A percentile compares a stretch with the other conserved stretches of the same genome.
Conservation (phyloP, 2,329 filamentous ascomycete genomes). For the Sarocladiaceae sp. region DNA sequence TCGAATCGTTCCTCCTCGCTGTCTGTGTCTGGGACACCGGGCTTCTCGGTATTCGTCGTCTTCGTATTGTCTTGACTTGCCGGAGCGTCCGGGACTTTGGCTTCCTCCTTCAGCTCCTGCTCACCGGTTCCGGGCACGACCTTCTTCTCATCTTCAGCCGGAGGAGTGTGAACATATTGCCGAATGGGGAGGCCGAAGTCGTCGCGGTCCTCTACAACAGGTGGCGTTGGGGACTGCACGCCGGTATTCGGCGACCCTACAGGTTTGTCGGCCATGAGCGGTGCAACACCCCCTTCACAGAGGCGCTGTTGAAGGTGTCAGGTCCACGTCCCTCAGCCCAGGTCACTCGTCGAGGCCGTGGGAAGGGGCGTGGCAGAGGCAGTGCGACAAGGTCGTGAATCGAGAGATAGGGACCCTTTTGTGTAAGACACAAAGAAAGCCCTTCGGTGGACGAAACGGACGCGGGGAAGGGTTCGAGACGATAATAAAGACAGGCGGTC, state of each 20-base stretch:
- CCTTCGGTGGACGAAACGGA: conserved; percentile 1
- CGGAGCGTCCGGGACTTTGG: background rate
- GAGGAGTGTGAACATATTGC: conserved; percentile 37
- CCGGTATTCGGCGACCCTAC: conserved; percentile 5
- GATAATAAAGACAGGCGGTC: background rate
- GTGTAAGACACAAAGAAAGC: background rate
- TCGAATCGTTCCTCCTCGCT: conserved; percentile 34
- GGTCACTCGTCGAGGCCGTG: conserved; percentile 1
- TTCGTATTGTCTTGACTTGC: background rate
- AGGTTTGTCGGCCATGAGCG: conserved; percentile 17
- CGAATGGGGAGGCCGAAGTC: conserved; percentile 68
- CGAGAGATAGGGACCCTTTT: background rate
- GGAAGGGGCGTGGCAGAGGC: conserved; percentile 9
- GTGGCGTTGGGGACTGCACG: conserved; percentile 21
- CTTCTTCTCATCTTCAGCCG: conserved; percentile 12
- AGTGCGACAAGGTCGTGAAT: background rate
- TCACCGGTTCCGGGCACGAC: background rate
- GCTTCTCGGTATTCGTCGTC: conserved; percentile 11
- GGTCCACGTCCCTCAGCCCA: conserved; percentile 10
- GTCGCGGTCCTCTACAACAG: conserved; percentile 38
- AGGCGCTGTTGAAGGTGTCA: background rate
- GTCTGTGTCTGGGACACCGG: conserved; percentile 35
- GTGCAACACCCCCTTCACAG: background rate
- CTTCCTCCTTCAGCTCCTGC: conserved; percentile 8
- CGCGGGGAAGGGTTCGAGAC: background rate